Evolutionary conservation across 306 rosid genomes (phyloP).

Genomic region (Senna tora): DNA sequence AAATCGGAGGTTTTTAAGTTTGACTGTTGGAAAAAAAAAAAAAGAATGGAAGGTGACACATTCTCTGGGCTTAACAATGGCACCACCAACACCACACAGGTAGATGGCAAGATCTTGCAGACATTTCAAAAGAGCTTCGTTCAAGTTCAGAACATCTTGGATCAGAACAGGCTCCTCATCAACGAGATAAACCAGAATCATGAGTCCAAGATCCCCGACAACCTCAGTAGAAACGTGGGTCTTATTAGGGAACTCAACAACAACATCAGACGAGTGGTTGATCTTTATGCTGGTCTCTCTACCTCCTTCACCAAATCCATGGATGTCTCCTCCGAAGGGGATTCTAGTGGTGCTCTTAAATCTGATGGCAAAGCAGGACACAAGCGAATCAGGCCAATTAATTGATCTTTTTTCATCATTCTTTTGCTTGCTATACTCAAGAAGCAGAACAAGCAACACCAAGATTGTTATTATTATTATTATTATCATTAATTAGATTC

Average conservation of each 20-base stretch:
- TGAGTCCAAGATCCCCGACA: constrained; percentile 93
- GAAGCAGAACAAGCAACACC: constrained; percentile 24
- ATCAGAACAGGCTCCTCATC: constrained; percentile 92
- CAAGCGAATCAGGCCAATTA: constrained; percentile 84
- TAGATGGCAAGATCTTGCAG: constrained; percentile 75
- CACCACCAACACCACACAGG: constrained; percentile 54
- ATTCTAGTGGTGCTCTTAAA: constrained; percentile 82
- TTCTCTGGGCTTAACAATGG: constrained; percentile 76
- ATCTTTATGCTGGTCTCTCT: constrained; percentile 94
- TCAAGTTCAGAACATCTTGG: constrained; percentile 91
- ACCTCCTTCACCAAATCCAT: constrained; percentile 78
- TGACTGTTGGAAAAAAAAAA: constrained; percentile 31
- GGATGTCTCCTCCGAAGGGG: constrained; percentile 95
- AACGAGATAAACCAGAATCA: constrained; percentile 97
- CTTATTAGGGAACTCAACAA: constrained; percentile 89
- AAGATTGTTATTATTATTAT: too few species aligned
- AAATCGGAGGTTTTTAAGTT: too few species aligned
- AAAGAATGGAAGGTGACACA: constrained; percentile 89
- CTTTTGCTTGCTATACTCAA: constrained; percentile 34
- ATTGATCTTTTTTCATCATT: constrained; percentile 31
- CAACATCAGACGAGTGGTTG: constrained; percentile 95
- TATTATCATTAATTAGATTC: too few species aligned
- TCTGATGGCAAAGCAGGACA: constrained; percentile 76
- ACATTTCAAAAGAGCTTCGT: constrained; percentile 85
- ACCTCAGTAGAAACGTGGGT: constrained; percentile 87